Conservation (phyloP, 1,139 yeast genomes). For the Saccharomyces hybrid region DNA sequence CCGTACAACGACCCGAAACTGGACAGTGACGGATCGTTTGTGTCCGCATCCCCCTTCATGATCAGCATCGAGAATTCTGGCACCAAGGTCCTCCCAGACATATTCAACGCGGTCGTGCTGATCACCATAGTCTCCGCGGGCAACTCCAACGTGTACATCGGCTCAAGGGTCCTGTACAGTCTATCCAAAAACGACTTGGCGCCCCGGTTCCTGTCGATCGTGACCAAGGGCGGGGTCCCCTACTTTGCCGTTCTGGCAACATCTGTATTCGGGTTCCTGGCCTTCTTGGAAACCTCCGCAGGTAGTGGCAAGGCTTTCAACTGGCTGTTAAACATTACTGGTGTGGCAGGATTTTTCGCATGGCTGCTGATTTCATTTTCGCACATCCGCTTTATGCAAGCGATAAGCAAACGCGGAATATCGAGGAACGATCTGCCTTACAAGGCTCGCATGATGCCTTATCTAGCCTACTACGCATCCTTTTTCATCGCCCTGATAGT, state of each 20-base stretch:
- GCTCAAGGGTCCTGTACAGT: slow-evolving; percentile 64
- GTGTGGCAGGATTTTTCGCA: slow-evolving; percentile 66
- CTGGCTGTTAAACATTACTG: slow-evolving; percentile 78
- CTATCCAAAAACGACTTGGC: slow-evolving; percentile 56
- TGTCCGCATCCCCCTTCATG: slow-evolving; percentile 70
- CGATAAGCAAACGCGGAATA: slow-evolving; percentile 51
- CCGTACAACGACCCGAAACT: slow-evolving; percentile 66
- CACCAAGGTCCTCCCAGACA: slow-evolving; percentile 57
- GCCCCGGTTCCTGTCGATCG: slow-evolving; percentile 45
- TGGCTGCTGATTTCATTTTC: slow-evolving; percentile 64
- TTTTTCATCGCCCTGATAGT: slow-evolving; percentile 45
- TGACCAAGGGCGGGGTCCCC: slow-evolving; percentile 63
- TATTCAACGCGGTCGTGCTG: slow-evolving; percentile 68
- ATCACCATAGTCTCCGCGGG: slow-evolving; percentile 70
- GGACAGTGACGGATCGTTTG: slow-evolving; percentile 37
- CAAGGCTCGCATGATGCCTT: slow-evolving; percentile 55
- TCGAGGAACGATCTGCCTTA: slow-evolving; percentile 59
- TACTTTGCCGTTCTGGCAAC: slow-evolving; percentile 50
- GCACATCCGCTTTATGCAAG: slow-evolving; percentile 60
- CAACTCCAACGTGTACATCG: slow-evolving; percentile 72
- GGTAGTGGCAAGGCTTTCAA: slow-evolving; percentile 63
- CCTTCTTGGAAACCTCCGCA: slow-evolving; percentile 53
- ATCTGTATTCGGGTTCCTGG: slow-evolving; percentile 54
- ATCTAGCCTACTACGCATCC: slow-evolving; percentile 47
- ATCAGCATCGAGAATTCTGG: slow-evolving; percentile 61